Base-by-base conservation (phyloP, 306 rosid species). In the Vigna angularis region DNA sequence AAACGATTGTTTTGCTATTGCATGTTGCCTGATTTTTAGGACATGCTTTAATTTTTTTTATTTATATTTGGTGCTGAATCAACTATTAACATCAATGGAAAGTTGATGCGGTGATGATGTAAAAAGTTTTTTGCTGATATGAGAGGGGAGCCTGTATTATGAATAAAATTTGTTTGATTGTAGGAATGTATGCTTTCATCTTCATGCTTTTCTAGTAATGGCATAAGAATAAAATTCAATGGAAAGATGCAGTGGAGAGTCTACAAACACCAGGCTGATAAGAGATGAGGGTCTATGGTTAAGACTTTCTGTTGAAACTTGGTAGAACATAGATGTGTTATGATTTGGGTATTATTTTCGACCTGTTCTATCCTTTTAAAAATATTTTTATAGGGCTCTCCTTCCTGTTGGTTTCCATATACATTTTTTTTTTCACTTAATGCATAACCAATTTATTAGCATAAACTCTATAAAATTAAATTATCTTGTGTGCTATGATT, bases 401-500 rank as follows among this genome's bases (percentile, higher is more conserved):
- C 9, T 58, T 65, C 38, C 18, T 30, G 10, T 12, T 18, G 28
- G n/a, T 48, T 75, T 75, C 44, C 44, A 50, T 55, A 16, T 34
- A 63, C 63, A 70, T 63, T 67, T 51, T 42, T 34, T 28, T 70
- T 70, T 28, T 44, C 20, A 52, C 74, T 13, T 34, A 5, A 26
- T 73, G n/a, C 50, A 51, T 17, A 11, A 70, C 52, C 44, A 59
- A 22, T 77, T 66, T 40, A 58, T 24, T 59, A 47, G 47, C 20
- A 59, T 59, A 59, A 59, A 26, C 13, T 30, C 13, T 30, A 51
- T 73, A 30, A 18, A 20, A 52, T 75, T 13, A 50, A 15, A 82
- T 79, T 70, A 28, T 38, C 40, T 26, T 55, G 14, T 24, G 74
- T 47, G 57, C 10, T 40, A 57, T 64, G 42, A 42, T 59, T 82